Evolutionary conservation across 164 flowering plant genomes (phyloP), one percentile per base, ranked within the genome.

Genomic region (Platanus orientalis): DNA sequence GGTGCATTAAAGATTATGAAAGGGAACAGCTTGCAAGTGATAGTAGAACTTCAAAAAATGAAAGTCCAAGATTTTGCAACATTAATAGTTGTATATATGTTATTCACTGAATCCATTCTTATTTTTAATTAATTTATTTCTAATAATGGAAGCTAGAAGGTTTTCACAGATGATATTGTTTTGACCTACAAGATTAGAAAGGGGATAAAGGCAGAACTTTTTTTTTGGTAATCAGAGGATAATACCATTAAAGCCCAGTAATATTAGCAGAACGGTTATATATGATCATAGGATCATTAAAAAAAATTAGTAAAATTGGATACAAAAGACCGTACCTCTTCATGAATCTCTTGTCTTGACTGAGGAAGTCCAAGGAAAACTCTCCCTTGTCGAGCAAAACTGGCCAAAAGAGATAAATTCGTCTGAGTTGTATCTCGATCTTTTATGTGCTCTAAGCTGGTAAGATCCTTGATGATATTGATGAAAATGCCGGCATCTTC

Each of bases 381-480:
- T 83, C 99, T 87, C 30, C 91, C 97, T 71, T 94, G 99, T 6
- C 96, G 90, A 69, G 95, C 96, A 82, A 94, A 94, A 80, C 93
- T 88, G 42, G 96, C 73, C 67, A 94, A 86, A 67, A 94, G 93
- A 61, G 99, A 84, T 71, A 94, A 70, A 83, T 91, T 91, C 66
- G 81, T 83, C 69, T 88, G 97, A 59, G 93, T 85, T 71, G 90
- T 67, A 76, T 94, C 99, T 34, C 93, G 83, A 72, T 94, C 99
- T 81, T 86, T 91, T 49, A 94, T 73, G 71, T 87, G 88, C 61
- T 94, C 99, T 13, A 67, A 23, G 63, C 88, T 81, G 19, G 97
- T 80, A 57, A 94, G 95, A 80, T 94, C 99, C 76, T 89, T 91
- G 5, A 91, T 86, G 30, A 94, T 83, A 64, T 77, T 91, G 27